Base-by-base conservation (phyloP, 116 monocot genomes). In the Posidonia oceanica region DNA sequence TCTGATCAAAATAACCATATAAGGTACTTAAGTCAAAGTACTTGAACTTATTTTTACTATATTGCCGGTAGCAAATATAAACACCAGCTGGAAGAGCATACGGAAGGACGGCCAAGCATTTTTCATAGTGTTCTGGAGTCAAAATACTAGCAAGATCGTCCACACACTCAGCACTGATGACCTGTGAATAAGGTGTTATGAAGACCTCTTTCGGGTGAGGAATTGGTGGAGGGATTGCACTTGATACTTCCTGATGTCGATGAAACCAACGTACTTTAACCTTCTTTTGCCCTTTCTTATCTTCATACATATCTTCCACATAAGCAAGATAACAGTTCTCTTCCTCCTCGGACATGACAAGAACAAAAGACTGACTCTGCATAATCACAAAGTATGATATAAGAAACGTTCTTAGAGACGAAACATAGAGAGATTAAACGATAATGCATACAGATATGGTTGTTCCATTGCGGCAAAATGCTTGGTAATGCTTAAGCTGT, bases 221-320 rank as follows among this genome's bases (percentile, higher is more conserved):
- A 57, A 78, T 54, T 68, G 96, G 96, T 5, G 88, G 86, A 18
- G 91, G 96, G 52, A 96, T 89, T 39, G 57, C 53, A 63, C 91
- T 85, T 70, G 75, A 74, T 67, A 96, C 84, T 85, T 96, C 96
- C 67, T 86, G 80, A 69, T 86, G 87, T 57, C 83, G 85, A 75
- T 96, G 96, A 84, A 96, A 96, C 96, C 96, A 96, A 22, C 96
- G 78, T 16, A 96, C 96, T 82, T 83, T 96, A 39, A 89, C 86
- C 77, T 96, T 96, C 76, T 91, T 96, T 68, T 81, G 84, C 21
- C 96, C 91, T 70, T 96, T 96, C 72, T 89, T 91, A 60, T 96
- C 91, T 78, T 96, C 96, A 78, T 96, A 96, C 96, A 96, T 96
- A 73, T 96, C 96, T 80, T 91, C 96, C 61, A 96, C 69, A 70